Percentiles rank a stretch among this genome's conserved stretches.
phyloP scores from a whole-genome alignment of 2,329 filamentous ascomycete genomes.

The Pyrenophora teres region DNA sequence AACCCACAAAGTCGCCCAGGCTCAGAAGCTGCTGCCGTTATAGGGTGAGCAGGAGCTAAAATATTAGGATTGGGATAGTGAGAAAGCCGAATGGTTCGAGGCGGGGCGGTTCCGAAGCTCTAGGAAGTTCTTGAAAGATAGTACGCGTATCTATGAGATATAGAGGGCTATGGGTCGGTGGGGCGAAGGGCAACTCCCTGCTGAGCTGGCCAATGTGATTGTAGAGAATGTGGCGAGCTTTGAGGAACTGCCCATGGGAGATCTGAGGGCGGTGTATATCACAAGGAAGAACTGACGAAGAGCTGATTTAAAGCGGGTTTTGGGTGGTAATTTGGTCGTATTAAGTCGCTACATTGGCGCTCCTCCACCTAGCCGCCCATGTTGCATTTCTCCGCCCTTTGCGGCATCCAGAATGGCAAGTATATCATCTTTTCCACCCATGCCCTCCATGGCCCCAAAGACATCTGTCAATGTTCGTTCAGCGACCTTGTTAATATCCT shows the following conservation, averaged over 20 bases:
- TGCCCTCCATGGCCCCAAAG: slow-evolving; percentile 10
- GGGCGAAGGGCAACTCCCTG: slow-evolving; percentile 12
- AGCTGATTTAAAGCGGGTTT: not conserved
- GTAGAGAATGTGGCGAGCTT: slow-evolving; percentile 13
- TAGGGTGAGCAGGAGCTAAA: slow-evolving; percentile 11
- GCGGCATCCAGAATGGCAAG: slow-evolving; percentile 17
- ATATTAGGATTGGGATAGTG: not conserved
- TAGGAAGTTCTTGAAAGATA: slow-evolving; percentile 12
- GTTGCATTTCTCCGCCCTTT: slow-evolving; percentile 1
- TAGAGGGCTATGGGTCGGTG: slow-evolving; percentile 18
- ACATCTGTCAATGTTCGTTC: slow-evolving; percentile 32
- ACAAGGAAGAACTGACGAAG: not conserved
- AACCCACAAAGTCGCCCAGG: not conserved
- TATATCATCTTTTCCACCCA: slow-evolving; percentile 15
- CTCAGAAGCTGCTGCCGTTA: not conserved
- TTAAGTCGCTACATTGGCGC: not conserved
- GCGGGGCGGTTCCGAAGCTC: slow-evolving; percentile 14
- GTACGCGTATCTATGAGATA: slow-evolving; percentile 14
- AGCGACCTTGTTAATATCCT: slow-evolving; percentile 25
- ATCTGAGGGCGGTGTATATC: slow-evolving; percentile 8
- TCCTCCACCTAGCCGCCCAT: not conserved
- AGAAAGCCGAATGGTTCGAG: not conserved
- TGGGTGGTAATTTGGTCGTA: not conserved
- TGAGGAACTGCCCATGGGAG: slow-evolving; percentile 9
- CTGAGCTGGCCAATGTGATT: slow-evolving; percentile 14